phyloP scores from a whole-genome alignment of 257 asterid species.

The Solanum infundibuliforme region DNA sequence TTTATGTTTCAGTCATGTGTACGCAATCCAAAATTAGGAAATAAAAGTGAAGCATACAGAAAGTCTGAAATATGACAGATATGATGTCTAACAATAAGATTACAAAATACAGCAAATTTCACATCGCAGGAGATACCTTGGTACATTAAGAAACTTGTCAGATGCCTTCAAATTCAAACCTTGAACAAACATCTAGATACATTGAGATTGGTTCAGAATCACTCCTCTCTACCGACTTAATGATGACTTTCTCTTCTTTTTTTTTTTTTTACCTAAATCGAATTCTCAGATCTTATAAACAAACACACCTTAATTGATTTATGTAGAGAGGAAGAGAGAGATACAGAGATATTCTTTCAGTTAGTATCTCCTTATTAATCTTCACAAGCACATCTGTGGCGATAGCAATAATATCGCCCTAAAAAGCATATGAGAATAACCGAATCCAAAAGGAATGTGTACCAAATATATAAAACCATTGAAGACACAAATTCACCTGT shows the following conservation, averaged over 20 bases:
- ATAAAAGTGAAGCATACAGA: background rate
- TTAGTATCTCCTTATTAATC: background rate
- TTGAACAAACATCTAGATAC: background rate
- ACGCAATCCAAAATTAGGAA: background rate
- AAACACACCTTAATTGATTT: background rate
- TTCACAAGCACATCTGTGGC: background rate
- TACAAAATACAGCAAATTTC: background rate
- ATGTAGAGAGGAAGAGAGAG: background rate
- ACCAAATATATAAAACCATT: background rate
- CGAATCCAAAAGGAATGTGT: background rate
- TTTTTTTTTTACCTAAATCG: background rate
- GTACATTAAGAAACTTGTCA: background rate
- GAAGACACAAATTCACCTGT: constrained; percentile 44
- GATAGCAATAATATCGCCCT: background rate
- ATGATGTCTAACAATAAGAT: background rate
- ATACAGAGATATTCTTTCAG: background rate
- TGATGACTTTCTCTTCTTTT: background rate
- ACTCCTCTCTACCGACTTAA: background rate
- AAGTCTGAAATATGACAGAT: background rate
- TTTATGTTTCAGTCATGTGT: background rate
- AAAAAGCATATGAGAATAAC: background rate
- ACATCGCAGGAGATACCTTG: background rate
- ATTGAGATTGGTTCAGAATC: background rate
- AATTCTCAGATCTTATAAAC: background rate
- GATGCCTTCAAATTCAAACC: background rate